Evolutionary conservation across 2,329 filamentous ascomycete species (phyloP), one percentile per base, ranked within the genome.

Genomic region (Neopestalotiopsis rosae): DNA sequence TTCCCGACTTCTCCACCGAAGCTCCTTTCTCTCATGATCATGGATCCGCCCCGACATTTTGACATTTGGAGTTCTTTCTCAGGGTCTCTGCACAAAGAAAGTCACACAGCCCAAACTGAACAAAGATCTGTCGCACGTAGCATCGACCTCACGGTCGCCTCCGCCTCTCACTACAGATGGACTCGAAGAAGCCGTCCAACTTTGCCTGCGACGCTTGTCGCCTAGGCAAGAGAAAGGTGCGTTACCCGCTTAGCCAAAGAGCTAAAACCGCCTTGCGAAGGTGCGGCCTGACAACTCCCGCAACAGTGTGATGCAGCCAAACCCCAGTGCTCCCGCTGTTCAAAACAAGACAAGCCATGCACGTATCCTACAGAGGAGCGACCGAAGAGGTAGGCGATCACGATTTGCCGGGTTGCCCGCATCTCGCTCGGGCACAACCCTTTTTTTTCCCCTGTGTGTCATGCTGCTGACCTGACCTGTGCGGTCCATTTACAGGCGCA

Each of bases 251-350:
- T 61, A n/a, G 45, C 17, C 13, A 34, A 14, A 61, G 59, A 61
- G 59, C 38, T 45, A 28, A 20, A 40, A 61, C 59, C 14, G 32
- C 32, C 30, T 34, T 34, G 34, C 59, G 32, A 34, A 12, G 5
- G n/a, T 61, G 59, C 59, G 59, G 59, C 59, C 59, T 61, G 34
- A 49, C 20, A 40, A 20, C 28, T 57, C 30, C 20, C 45, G 45
- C 45, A 52, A 5, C 69, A 72, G 71, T 72, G 71, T 28, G 71
- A 72, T 61, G 71, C 71, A 49, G 68, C 63, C 56, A 70, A 70
- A 20, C 71, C 71, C 42, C 68, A 67, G 57, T 72, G 71, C 49
- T 72, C 71, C 13, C 61, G 70, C 14, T 72, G 71, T 66, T 58
- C 57, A 42, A 61, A 68, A 17, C 71, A 72, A 61, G 70, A 68